Evolutionary conservation across 1,139 yeast species (phyloP).

Genomic region (Saccharomyces pastorianus): DNA sequence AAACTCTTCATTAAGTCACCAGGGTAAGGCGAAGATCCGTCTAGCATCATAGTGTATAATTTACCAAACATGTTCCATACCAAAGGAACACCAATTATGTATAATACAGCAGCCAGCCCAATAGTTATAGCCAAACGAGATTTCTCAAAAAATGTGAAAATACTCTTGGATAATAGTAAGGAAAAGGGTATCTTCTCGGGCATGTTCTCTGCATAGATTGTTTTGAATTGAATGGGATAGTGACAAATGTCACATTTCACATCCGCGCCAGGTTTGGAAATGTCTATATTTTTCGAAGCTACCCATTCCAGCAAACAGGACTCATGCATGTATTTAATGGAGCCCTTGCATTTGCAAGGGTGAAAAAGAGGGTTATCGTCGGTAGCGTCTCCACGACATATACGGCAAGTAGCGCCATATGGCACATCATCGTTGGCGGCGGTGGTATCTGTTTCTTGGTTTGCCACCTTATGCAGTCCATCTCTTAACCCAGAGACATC

Average conservation of each 20-base stretch:
- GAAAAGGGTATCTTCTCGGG: constrained; percentile 56
- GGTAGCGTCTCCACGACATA: constrained; percentile 89
- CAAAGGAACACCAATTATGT: constrained; percentile 47
- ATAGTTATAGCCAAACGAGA: constrained; percentile 32
- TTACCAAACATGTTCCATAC: constrained; percentile 49
- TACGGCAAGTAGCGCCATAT: constrained; percentile 60
- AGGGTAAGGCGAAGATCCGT: constrained; percentile 41
- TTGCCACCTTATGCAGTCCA: background rate
- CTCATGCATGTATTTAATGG: constrained; percentile 88
- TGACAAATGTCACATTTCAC: constrained; percentile 86
- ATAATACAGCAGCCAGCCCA: constrained; percentile 35
- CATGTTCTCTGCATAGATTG: constrained; percentile 62
- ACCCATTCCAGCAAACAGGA: constrained; percentile 90
- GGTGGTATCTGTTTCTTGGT: background rate
- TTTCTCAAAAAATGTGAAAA: constrained; percentile 19
- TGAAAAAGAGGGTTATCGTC: constrained; percentile 71
- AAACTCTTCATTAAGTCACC: constrained; percentile 38
- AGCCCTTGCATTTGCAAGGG: constrained; percentile 92
- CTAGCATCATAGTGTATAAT: constrained; percentile 46
- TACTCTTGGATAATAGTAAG: constrained; percentile 38
- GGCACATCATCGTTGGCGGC: constrained; percentile 9
- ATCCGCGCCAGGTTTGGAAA: constrained; percentile 32
- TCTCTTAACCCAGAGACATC: background rate
- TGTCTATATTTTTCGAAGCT: constrained; percentile 29
- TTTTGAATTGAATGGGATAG: constrained; percentile 61